Conservation (phyloP, 1,139 yeast genomes). For the Taphrina betulina region DNA sequence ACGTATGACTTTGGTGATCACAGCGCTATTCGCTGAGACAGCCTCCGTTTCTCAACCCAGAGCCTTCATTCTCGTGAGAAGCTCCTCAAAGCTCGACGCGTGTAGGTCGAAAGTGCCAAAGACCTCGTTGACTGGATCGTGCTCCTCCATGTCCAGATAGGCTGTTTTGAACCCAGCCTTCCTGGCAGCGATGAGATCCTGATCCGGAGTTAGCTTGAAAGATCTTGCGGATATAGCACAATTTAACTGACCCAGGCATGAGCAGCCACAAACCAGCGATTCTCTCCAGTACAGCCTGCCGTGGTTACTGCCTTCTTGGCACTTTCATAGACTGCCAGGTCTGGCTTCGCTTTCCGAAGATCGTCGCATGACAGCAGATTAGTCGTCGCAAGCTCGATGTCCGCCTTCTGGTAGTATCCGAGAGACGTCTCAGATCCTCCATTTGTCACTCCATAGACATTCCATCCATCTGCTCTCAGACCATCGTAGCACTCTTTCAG, state of each 20-base stretch:
- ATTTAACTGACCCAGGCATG: constrained; percentile 30
- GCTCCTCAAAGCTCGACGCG: constrained; percentile 17
- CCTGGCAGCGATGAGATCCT: constrained; percentile 27
- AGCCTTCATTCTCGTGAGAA: constrained; percentile 10
- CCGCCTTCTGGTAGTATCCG: constrained; percentile 18
- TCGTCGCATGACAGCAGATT: constrained; percentile 18
- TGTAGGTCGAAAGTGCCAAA: constrained; percentile 29
- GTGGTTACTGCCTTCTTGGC: constrained; percentile 1
- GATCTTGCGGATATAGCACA: not conserved
- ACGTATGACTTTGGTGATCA: too few species aligned
- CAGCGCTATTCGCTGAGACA: too few species aligned
- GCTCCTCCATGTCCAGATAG: constrained; percentile 28
- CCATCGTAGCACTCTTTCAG: constrained; percentile 21
- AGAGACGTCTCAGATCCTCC: constrained; percentile 21
- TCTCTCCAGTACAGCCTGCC: constrained; percentile 3
- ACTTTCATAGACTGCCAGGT: constrained; percentile 21
- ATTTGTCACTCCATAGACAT: constrained; percentile 28
- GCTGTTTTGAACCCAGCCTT: constrained; percentile 32
- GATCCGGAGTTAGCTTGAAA: not conserved
- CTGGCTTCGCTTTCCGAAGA: constrained; percentile 26
- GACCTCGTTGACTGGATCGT: constrained; percentile 15
- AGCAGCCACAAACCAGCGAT: constrained; percentile 33
- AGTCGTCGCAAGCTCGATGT: constrained; percentile 2
- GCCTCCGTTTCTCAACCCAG: too few species aligned
- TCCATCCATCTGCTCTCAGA: constrained; percentile 14